Evolutionary conservation across 2,329 filamentous ascomycete genomes (phyloP).

Genomic region (Cytospora paraplurivora): DNA sequence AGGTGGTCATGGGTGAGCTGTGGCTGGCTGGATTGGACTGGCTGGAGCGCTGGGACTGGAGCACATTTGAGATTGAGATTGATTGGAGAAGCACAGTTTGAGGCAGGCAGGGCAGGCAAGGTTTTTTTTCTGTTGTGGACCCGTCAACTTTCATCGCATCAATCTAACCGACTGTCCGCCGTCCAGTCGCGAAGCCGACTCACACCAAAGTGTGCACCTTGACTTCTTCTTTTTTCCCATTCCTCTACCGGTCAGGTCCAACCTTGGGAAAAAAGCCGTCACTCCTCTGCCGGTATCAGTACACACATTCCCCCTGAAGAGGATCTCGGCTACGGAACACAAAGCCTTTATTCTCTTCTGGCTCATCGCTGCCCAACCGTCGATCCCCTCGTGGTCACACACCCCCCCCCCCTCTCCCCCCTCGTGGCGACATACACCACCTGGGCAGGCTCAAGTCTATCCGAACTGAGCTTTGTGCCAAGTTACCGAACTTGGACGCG

Average conservation of each 20-base stretch:
- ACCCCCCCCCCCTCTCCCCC: conserved; percentile 20
- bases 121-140: conserved; percentile 2
- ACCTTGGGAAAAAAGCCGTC: conserved; percentile 6
- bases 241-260: not conserved
- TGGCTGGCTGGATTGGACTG: conserved; percentile 15
- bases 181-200: conserved; percentile 2
- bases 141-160: conserved; percentile 7
- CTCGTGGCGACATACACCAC: conserved; percentile 10
- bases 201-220: conserved; percentile 11
- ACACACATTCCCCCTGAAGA: conserved; percentile 10
- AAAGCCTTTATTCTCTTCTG: conserved; percentile 10
- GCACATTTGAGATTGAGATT: conserved; percentile 5
- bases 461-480: conserved; percentile 20
- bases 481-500: conserved; percentile 1
- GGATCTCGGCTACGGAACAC: conserved; percentile 12
- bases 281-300: not conserved
- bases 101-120: conserved; percentile 11
- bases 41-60: conserved; percentile 4
- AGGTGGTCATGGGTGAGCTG: conserved; percentile 7
- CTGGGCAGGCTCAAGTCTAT: conserved; percentile 22
- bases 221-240: conserved; percentile 5
- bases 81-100: conserved; percentile 7
- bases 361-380: conserved; percentile 42
- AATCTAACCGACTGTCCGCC: conserved; percentile 11
- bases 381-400: conserved; percentile 37